Base-by-base conservation (phyloP, 345 rosid species). In the Lepidium africanum region DNA sequence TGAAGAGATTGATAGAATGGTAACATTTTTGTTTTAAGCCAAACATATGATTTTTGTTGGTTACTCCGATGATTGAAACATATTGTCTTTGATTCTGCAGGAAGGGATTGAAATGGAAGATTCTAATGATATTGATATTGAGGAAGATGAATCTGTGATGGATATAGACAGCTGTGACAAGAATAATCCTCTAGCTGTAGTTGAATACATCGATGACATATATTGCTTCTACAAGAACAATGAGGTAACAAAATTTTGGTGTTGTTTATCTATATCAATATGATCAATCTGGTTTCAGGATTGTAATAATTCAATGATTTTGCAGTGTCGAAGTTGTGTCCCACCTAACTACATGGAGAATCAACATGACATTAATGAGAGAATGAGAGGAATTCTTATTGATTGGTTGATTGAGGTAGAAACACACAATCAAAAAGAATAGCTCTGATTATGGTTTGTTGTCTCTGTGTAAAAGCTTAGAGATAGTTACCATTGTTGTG, bases 341-440 rank as follows among this genome's bases (percentile, higher is more conserved):
- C 71, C 96, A 10, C 68, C 85, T 25, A 80, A 80, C 63, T 94
- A 94, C 76, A 87, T 94, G 93, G 77, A 81, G 23, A 87, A 76
- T 41, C 97, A 94, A 67, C 63, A 33, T 10, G 97, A 94, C 72
- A 74, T 94, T 12, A 94, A 89, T 30, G 93, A 94, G 62, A 88
- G 81, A 69, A 94, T 94, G 99, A 86, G 99, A 82, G 96, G 87
- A 17, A 89, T 94, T 51, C 87, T 94, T 7, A 74, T 94, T 50
- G 99, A 94, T 73, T 94, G 99, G 97, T 67, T 94, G 59, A 91
- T 87, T 39, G 99, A 94, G 96, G 98, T 90, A 51, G 10, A 38
- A 9, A 49, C 41, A 43, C 45, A 19, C 4, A 15, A 14, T 7
- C 3, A 9, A 8, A 46, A 27, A 49, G 57, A 9, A 2, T 69